Base-by-base conservation (phyloP, 1,139 yeast species). In the Lodderomyces beijingensis region DNA sequence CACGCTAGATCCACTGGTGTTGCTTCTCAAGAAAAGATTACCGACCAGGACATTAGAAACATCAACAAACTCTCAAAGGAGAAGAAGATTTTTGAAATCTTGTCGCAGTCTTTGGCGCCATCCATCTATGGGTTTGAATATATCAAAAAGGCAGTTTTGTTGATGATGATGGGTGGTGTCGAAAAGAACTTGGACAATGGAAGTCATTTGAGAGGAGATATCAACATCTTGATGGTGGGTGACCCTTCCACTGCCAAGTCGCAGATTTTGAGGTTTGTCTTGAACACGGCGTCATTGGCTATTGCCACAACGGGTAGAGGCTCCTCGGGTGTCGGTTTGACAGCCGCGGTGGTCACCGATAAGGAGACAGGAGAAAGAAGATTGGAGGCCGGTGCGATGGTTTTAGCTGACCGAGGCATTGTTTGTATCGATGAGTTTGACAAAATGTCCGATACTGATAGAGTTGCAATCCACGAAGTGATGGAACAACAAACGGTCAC, bases 401-500 rank as follows among this genome's bases (percentile, higher is more conserved):
- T 91, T 29, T 67, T 93, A 43, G 99, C 97, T 8, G 98, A 91
- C 59, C 71, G 97, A 46, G 99, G 99, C 44, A 74, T 93, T 40
- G 97, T 91, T 28, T 91, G 98, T 74, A 93, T 91, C 53, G 98
- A 91, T 70, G 98, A 91, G 66, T 91, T 91, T 53, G 98, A 91
- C 64, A 91, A 91, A 59, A 91, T 91, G 99, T 81, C 87, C 41
- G 98, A 93, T 56, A 76, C 80, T 19, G 99, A 91, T 62, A 76
- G 98, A 57, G 98, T 91, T 34, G 97, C 98, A 1, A 91, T 91
- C 51, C 99, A 91, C 62, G 99, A 91, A 73, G 98, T 91, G 32
- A 93, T 91, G 98, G 98, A 91, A 65, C 98, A 91, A 62, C 99
- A 93, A 57, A 91, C 99, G 0, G 96, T 91, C 19, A 91, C 98